These are phyloP conservation scores for Auricularia auricula-judae DNA, from an alignment of 768 basidiomycete species.

Conservation along the genomic window DNA sequence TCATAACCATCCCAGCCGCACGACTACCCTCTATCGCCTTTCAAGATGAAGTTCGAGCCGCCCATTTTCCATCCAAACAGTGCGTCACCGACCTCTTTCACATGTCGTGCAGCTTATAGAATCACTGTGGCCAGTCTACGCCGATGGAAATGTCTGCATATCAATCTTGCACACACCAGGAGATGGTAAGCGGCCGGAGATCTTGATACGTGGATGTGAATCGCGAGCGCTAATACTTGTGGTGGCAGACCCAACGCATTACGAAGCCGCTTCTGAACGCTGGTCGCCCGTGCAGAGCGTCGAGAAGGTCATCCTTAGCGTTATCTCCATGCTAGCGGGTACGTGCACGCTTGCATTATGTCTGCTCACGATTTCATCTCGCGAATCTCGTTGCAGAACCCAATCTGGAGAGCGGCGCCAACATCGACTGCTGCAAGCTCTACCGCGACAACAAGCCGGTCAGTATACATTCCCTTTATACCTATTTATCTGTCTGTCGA, in stretches of 20 bases:
- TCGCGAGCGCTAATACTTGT: not conserved
- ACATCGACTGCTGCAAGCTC: constrained; percentile 94
- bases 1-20: constrained; percentile 40
- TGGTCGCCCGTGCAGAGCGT: constrained; percentile 99
- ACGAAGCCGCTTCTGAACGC: constrained; percentile 89
- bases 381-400: constrained; percentile 47
- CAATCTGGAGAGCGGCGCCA: constrained; percentile 94
- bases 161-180: constrained; percentile 94
- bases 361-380: too few species aligned
- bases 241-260: constrained; percentile 58
- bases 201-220: not conserved
- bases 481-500: not conserved
- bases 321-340: constrained; percentile 96
- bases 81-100: constrained; percentile 25
- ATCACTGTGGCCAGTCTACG: constrained; percentile 53
- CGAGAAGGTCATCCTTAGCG: constrained; percentile 91
- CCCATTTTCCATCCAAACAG: constrained; percentile 97
- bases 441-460: constrained; percentile 77
- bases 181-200: constrained; percentile 30
- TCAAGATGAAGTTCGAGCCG: constrained; percentile 99
- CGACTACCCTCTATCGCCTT: constrained; percentile 95
- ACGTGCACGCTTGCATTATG: constrained; percentile 13
- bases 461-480: constrained; percentile 1
- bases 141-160: constrained; percentile 95
- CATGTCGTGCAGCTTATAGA: not conserved